Evolutionary conservation across 441 rosid genomes (phyloP).

Genomic region (Aquilaria agallochum): DNA sequence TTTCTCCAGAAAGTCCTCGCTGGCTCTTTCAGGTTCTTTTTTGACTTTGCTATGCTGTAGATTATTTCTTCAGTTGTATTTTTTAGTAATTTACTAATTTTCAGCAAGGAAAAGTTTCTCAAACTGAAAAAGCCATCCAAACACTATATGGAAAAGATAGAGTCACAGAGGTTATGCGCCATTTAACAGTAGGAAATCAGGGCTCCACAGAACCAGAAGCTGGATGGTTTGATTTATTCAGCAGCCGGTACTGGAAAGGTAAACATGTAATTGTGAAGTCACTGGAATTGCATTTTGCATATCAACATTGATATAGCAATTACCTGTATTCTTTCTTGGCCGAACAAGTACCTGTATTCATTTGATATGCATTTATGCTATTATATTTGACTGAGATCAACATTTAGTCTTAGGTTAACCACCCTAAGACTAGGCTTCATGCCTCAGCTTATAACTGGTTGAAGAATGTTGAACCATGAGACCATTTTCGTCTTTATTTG

Average conservation of each 20-base stretch:
- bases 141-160: constrained; percentile 86
- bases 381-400: too few species aligned
- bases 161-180: constrained; percentile 79
- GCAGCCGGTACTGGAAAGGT: constrained; percentile 97
- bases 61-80: not conserved
- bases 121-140: constrained; percentile 78
- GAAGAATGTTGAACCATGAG: too few species aligned
- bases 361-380: too few species aligned
- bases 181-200: constrained; percentile 58
- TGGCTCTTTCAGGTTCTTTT: constrained; percentile 92
- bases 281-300: not conserved
- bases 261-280: constrained; percentile 13
- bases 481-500: too few species aligned
- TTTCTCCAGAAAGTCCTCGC: constrained; percentile 99
- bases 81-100: constrained; percentile 9
- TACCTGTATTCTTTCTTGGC: too few species aligned
- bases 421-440: too few species aligned
- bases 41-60: constrained; percentile 1
- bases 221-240: constrained; percentile 93
- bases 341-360: too few species aligned
- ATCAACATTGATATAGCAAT: too few species aligned
- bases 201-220: constrained; percentile 91
- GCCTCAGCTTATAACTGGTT: too few species aligned
- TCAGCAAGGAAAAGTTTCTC: constrained; percentile 82
- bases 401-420: too few species aligned